phyloP scores from a whole-genome alignment of 2,329 filamentous ascomycete genomes.

The Xylaria digitata region DNA sequence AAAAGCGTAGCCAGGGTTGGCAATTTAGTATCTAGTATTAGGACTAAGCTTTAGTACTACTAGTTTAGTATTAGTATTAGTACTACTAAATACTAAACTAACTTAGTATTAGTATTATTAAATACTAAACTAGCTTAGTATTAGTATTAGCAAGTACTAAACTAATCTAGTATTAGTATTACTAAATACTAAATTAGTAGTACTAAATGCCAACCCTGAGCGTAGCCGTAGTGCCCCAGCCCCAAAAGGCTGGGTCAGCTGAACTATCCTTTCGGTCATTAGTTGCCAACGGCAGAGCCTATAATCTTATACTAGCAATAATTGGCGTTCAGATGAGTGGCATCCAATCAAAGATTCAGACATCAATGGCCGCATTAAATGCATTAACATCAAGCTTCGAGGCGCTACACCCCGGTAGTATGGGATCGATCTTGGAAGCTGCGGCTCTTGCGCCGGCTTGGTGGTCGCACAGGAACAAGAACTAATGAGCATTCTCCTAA shows the following conservation, averaged over 20 bases:
- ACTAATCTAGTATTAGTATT: too few species aligned
- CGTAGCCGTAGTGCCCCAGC: not conserved
- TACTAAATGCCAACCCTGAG: too few species aligned
- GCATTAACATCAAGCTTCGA: not conserved
- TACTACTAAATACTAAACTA: too few species aligned
- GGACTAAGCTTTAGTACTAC: too few species aligned
- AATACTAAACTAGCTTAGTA: too few species aligned
- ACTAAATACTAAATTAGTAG: too few species aligned
- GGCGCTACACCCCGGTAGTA: not conserved
- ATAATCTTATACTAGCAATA: not conserved
- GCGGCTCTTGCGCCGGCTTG: not conserved
- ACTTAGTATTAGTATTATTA: too few species aligned
- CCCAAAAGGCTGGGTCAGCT: slow-evolving; percentile 4
- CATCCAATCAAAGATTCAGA: not conserved
- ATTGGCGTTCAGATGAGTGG: not conserved
- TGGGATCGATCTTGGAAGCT: not conserved
- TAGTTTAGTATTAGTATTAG: too few species aligned
- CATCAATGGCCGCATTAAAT: not conserved
- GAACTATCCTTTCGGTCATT: slow-evolving; percentile 3
- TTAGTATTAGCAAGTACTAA: too few species aligned
- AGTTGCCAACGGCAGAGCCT: not conserved
- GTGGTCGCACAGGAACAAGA: not conserved
- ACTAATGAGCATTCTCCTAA: not conserved
- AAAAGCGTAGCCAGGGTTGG: too few species aligned
- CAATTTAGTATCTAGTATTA: too few species aligned